Base-by-base conservation (phyloP, 192 early-diverging fungal genomes). In the Martensiomyces pterosporus region DNA sequence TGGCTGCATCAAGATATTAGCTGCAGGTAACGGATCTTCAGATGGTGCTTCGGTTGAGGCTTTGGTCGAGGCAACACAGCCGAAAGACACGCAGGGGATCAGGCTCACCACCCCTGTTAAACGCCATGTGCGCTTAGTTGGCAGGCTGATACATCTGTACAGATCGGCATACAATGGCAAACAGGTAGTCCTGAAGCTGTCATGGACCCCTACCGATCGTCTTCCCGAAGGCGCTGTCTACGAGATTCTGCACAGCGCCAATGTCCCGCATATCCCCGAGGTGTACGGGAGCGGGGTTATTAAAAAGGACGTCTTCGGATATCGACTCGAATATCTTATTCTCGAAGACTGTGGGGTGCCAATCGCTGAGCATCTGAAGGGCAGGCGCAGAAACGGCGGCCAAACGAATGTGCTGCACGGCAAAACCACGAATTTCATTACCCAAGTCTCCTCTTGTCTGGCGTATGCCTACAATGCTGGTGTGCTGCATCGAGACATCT, bases 401-500 rank as follows among this genome's bases (percentile, higher is more conserved):
- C n/a, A n/a, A n/a, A n/a, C n/a, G n/a, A n/a, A n/a, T n/a, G n/a
- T n/a, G n/a, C n/a, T n/a, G n/a, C n/a, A n/a, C n/a, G n/a, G n/a
- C n/a, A n/a, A n/a, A n/a, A n/a, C n/a, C n/a, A n/a, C n/a, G n/a
- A n/a, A n/a, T n/a, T n/a, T n/a, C n/a, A 38, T 58, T n/a, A 21
- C 24, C 16, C 24, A 39, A n/a, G 26, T 45, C 3, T n/a, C 29
- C 1, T n/a, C 12, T 0, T 52, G 49, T 12, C 42, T 64, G 8
- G 27, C 35, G 9, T 22, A 43, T 3, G 62, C 62, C 3, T 24
- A 23, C 2, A 10, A 15, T 0, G 43, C 47, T 4, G 45, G 49
- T 13, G 44, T 60, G 6, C 43, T 65, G 4, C 62, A 65, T 21
- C 45, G 55, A 14, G 63, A 57, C 25, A 33, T 65, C 9, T 65